Percentiles rank a stretch among this genome's conserved stretches.
Evolutionary conservation across 495 filamentous ascomycete species (phyloP).

Genomic region (Penicillium atrosanguineum): DNA sequence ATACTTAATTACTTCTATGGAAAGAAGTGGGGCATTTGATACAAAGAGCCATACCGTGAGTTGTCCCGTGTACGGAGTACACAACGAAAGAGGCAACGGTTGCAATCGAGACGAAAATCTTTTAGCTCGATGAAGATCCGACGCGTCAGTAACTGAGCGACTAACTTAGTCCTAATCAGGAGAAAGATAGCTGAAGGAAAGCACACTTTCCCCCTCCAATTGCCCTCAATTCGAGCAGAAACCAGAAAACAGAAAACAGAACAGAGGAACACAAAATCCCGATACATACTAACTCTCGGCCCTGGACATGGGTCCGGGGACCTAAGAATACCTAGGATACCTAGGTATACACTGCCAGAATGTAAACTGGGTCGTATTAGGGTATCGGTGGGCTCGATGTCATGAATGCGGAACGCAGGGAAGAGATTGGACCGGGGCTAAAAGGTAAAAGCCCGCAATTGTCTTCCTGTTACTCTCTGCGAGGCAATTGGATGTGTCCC

Average conservation of each 20-base stretch:
- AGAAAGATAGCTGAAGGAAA: background rate
- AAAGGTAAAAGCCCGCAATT: slow-evolving; percentile 3
- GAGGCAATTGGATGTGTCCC: slow-evolving; percentile 8
- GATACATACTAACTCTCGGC: background rate
- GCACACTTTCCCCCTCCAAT: background rate
- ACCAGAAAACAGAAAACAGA: background rate
- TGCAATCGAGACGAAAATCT: slow-evolving; percentile 19
- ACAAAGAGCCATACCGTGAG: slow-evolving; percentile 17
- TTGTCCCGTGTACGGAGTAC: slow-evolving; percentile 16
- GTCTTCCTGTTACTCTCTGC: background rate
- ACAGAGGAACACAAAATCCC: background rate
- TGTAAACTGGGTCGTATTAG: background rate
- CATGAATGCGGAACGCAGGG: slow-evolving; percentile 3
- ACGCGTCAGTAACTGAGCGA: background rate
- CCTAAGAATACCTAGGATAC: background rate
- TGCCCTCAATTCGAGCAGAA: background rate
- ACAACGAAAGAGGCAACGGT: slow-evolving; percentile 8
- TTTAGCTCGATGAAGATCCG: slow-evolving; percentile 9
- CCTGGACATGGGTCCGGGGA: background rate
- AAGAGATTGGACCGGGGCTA: background rate
- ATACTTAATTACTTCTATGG: slow-evolving; percentile 17
- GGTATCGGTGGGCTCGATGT: background rate
- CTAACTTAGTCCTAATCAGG: too few species aligned
- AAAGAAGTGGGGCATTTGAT: slow-evolving; percentile 25
- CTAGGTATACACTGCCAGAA: background rate